phyloP scores from a whole-genome alignment of 768 basidiomycete species.

The Tylopilus intermedius region DNA sequence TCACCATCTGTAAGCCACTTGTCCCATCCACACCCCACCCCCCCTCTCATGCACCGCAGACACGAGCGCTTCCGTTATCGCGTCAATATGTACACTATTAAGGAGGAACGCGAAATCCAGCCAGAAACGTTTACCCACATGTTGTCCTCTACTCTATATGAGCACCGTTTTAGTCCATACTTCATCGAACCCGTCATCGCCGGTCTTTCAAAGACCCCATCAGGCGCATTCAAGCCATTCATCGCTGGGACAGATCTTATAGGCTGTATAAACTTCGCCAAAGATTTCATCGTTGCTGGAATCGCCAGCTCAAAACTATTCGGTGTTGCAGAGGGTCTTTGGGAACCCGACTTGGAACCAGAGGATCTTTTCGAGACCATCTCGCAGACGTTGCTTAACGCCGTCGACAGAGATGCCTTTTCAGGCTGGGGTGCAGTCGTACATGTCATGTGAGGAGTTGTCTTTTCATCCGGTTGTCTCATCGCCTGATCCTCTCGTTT shows the following conservation, averaged over 20 bases:
- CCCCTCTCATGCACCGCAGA: constrained; percentile 36
- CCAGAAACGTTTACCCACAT: constrained; percentile 96
- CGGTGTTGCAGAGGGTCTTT: constrained; percentile 96
- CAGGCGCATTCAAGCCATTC: constrained; percentile 79
- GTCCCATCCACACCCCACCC: not conserved
- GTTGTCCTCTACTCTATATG: constrained; percentile 92
- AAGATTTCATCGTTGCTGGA: constrained; percentile 96
- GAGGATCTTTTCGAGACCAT: constrained; percentile 99
- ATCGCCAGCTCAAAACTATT: constrained; percentile 89
- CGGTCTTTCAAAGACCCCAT: constrained; percentile 70
- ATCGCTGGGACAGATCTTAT: constrained; percentile 94
- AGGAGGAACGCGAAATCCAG: constrained; percentile 95
- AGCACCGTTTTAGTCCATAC: constrained; percentile 93
- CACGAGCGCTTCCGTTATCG: constrained; percentile 88
- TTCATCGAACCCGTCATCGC: constrained; percentile 97
- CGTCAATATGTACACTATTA: constrained; percentile 99
- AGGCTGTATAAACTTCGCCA: constrained; percentile 88
- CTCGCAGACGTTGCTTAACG: constrained; percentile 91
- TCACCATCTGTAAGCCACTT: constrained; percentile 66
- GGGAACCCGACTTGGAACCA: constrained; percentile 95
- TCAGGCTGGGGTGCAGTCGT: constrained; percentile 97
- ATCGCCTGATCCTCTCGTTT: constrained; percentile 4
- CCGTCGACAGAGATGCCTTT: constrained; percentile 92
- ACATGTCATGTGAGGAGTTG: constrained; percentile 78
- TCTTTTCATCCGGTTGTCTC: constrained; percentile 4